A percentile compares a stretch with the other conserved stretches of the same genome.
Evolutionary conservation across 1,139 yeast genomes (phyloP).

Genomic region (Debaryomyces nepalensis): DNA sequence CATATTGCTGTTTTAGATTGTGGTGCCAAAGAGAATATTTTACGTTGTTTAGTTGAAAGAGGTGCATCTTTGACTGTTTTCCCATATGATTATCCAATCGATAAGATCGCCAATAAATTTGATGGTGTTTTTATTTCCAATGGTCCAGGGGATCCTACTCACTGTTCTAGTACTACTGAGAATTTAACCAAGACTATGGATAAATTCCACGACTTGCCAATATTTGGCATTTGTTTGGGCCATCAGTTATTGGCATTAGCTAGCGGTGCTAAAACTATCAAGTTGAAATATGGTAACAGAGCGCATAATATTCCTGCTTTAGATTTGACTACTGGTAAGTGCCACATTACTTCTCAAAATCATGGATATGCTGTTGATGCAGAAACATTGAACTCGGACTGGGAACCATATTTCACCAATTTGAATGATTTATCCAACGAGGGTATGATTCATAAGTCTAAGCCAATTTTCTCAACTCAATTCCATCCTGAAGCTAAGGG

Average conservation of each 20-base stretch:
- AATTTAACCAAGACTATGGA: constrained; percentile 77
- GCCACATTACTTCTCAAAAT: constrained; percentile 97
- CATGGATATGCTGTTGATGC: constrained; percentile 98
- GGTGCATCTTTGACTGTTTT: constrained; percentile 96
- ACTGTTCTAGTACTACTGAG: constrained; percentile 79
- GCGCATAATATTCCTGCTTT: constrained; percentile 98
- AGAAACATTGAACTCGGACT: constrained; percentile 71
- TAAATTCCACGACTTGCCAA: constrained; percentile 69
- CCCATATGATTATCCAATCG: constrained; percentile 94
- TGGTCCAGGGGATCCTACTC: constrained; percentile 99
- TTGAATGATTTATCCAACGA: constrained; percentile 95
- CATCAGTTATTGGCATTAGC: constrained; percentile 96
- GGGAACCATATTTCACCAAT: constrained; percentile 86
- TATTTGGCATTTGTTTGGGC: constrained; percentile 96
- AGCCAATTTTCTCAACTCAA: constrained; percentile 94
- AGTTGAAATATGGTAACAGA: constrained; percentile 96
- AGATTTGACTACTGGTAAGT: constrained; percentile 85
- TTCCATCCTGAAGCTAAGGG: constrained; percentile 99
- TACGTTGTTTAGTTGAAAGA: constrained; percentile 89
- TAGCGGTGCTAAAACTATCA: constrained; percentile 88
- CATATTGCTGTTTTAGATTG: constrained; percentile 96
- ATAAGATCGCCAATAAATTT: constrained; percentile 86
- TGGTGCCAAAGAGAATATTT: constrained; percentile 96
- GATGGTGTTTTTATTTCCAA: constrained; percentile 95
- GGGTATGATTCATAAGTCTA: constrained; percentile 87